Evolutionary conservation across 1,284 basidiomycete species (phyloP).

Genomic region (Cryptococcus sp.): DNA sequence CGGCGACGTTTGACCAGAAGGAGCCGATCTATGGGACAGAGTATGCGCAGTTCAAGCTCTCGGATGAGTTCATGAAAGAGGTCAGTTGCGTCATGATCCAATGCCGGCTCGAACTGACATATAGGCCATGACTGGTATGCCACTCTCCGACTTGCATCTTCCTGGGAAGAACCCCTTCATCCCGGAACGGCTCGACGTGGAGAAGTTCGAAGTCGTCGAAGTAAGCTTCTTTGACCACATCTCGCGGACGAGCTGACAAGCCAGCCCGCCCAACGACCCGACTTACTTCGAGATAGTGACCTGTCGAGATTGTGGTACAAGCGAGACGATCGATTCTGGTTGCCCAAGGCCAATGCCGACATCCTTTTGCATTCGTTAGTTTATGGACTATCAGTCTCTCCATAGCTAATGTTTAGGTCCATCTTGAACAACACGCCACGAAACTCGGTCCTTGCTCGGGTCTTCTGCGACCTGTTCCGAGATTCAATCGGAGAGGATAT

Average conservation of each 20-base stretch:
- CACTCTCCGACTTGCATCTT: constrained; percentile 62
- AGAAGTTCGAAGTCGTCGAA: constrained; percentile 61
- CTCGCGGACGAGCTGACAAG: background rate
- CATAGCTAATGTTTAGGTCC: constrained; percentile 23
- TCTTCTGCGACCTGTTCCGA: constrained; percentile 81
- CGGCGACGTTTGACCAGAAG: constrained; percentile 61
- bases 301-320: constrained; percentile 84
- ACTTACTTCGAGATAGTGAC: constrained; percentile 65
- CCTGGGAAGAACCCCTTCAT: constrained; percentile 85
- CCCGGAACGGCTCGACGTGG: constrained; percentile 76
- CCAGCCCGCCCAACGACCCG: constrained; percentile 67
- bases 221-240: constrained; percentile 46
- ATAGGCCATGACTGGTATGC: constrained; percentile 63
- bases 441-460: constrained; percentile 41
- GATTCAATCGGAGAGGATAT: constrained; percentile 86
- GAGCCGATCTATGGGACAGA: constrained; percentile 79
- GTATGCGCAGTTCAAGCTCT: constrained; percentile 65
- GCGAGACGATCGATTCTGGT: constrained; percentile 92
- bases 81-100: constrained; percentile 48
- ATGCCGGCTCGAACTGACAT: constrained; percentile 12
- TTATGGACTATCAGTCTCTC: background rate
- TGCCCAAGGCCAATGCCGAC: constrained; percentile 65
- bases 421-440: constrained; percentile 43
- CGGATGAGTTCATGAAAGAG: constrained; percentile 59
- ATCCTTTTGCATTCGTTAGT: constrained; percentile 37